phyloP scores from a whole-genome alignment of 164 flowering plant genomes.

The Magnolia sinica region DNA sequence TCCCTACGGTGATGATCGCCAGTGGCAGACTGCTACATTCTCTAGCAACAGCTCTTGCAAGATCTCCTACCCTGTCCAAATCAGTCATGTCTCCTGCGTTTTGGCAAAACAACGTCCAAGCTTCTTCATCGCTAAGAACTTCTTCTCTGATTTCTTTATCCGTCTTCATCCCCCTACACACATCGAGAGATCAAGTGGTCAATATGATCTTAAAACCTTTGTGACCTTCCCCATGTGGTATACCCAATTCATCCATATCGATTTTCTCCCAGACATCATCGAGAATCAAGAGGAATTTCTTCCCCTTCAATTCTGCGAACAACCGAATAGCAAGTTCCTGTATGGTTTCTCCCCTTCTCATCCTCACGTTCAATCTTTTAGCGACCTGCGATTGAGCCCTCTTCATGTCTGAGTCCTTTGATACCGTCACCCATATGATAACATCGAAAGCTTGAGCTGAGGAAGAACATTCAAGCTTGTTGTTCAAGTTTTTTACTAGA shows the following conservation, averaged over 20 bases:
- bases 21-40: constrained; percentile 11
- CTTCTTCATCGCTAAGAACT: background rate
- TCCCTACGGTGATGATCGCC: constrained; percentile 5
- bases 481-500: background rate
- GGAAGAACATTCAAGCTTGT: background rate
- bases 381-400: background rate
- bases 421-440: background rate
- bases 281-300: background rate
- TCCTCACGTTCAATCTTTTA: background rate
- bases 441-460: background rate
- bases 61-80: background rate
- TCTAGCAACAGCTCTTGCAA: constrained; percentile 4
- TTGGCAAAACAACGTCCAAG: constrained; percentile 5
- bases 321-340: background rate
- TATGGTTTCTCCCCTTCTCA: background rate
- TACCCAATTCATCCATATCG: background rate
- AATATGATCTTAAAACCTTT: constrained; percentile 1
- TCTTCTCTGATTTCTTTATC: constrained; percentile 3
- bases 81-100: background rate
- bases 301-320: background rate
- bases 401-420: background rate
- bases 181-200: background rate
- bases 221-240: background rate
- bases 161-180: background rate
- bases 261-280: constrained; percentile 6